Evolutionary conservation across 164 flowering plant species (phyloP).

Genomic region (Santalum album): DNA sequence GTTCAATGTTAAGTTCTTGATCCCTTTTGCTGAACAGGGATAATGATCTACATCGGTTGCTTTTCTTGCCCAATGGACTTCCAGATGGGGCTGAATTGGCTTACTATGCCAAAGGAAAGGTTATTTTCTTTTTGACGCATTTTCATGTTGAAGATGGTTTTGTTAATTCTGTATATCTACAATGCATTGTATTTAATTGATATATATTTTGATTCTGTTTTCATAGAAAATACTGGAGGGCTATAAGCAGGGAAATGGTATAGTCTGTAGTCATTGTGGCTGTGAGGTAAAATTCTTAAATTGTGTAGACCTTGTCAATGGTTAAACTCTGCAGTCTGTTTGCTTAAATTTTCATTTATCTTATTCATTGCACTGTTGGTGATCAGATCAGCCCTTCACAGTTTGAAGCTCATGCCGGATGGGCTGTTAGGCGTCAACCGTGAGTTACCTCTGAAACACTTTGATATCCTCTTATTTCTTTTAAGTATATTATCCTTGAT

Average conservation of each 20-base stretch:
- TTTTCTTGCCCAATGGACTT: conserved; percentile 89
- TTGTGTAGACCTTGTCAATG: neutral
- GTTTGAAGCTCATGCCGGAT: conserved; percentile 97
- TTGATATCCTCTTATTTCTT: neutral
- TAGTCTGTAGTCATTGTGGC: conserved; percentile 62
- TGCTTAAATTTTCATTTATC: too few relatives aligned
- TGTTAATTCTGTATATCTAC: neutral
- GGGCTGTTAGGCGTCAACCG: conserved; percentile 94
- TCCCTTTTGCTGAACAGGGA: conserved; percentile 39
- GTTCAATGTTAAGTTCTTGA: neutral
- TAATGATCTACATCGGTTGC: conserved; percentile 73
- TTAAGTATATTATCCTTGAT: neutral
- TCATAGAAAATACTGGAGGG: conserved; percentile 60
- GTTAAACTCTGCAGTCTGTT: too few relatives aligned
- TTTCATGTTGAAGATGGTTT: neutral
- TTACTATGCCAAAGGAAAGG: conserved; percentile 82
- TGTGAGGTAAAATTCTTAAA: conserved; percentile 35
- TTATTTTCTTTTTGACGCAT: conserved; percentile 11
- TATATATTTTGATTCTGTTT: conserved; percentile 4
- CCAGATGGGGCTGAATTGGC: conserved; percentile 86
- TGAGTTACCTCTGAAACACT: conserved; percentile 29
- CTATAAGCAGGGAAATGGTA: conserved; percentile 74
- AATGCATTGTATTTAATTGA: neutral
- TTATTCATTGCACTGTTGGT: neutral
- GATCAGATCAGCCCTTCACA: conserved; percentile 86